phyloP scores from a whole-genome alignment of 1,284 basidiomycete species.

The Tausonia pullulans region DNA sequence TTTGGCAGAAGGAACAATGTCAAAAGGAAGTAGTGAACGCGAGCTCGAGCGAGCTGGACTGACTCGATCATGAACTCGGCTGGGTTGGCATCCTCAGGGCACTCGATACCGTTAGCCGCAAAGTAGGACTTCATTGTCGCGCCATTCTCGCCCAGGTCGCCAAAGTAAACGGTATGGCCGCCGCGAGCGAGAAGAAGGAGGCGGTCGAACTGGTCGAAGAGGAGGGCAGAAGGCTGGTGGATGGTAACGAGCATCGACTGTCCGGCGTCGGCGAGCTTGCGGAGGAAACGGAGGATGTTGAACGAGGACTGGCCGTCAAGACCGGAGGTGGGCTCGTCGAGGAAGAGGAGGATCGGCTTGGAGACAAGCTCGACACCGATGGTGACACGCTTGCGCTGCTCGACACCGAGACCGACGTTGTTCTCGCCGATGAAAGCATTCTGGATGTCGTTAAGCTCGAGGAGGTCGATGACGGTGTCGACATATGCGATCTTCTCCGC shows the following conservation, averaged over 20 bases:
- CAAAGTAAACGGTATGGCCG: slow-evolving; percentile 32
- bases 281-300: slow-evolving; percentile 45
- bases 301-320: slow-evolving; percentile 48
- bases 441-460: slow-evolving; percentile 31
- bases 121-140: slow-evolving; percentile 40
- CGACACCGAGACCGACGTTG: slow-evolving; percentile 34
- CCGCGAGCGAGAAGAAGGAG: slow-evolving; percentile 38
- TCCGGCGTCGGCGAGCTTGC: slow-evolving; percentile 67
- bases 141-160: slow-evolving; percentile 38
- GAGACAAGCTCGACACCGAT: slow-evolving; percentile 47
- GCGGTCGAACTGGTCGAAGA: slow-evolving; percentile 40
- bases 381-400: slow-evolving; percentile 42
- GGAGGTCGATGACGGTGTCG: slow-evolving; percentile 32
- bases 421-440: slow-evolving; percentile 36
- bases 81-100: slow-evolving; percentile 41
- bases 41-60: slow-evolving; percentile 34
- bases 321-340: slow-evolving; percentile 41
- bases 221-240: slow-evolving; percentile 53
- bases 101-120: slow-evolving; percentile 34
- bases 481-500: slow-evolving; percentile 35
- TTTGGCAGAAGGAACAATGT: background rate
- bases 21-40: background rate
- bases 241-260: slow-evolving; percentile 43
- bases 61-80: slow-evolving; percentile 40
- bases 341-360: slow-evolving; percentile 43